Conservation (phyloP, 192 early-diverging fungal genomes). For the Entomortierella lignicola region DNA sequence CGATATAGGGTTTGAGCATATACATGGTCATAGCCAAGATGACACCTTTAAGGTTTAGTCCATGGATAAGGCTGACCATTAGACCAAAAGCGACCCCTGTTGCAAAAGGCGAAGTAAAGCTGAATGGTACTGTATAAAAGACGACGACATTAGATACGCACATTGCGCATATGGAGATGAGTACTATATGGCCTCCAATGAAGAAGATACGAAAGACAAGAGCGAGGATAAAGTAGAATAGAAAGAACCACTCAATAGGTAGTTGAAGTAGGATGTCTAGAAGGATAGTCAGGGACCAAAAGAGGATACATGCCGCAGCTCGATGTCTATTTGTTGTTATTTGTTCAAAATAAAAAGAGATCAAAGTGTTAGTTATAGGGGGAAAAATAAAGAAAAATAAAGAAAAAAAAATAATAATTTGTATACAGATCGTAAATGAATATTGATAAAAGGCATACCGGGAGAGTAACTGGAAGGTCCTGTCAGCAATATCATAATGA, state of each 20-base stretch:
- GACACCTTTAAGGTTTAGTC: slow-evolving; percentile 48
- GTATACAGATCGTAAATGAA: too few species aligned
- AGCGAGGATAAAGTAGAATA: slow-evolving; percentile 54
- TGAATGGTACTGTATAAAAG: slow-evolving; percentile 48
- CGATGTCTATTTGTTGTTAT: slow-evolving; percentile 37
- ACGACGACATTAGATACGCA: slow-evolving; percentile 46
- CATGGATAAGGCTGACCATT: slow-evolving; percentile 53
- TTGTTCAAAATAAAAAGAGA: not conserved
- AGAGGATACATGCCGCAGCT: slow-evolving; percentile 51
- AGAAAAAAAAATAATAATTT: too few species aligned
- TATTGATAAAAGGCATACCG: too few species aligned
- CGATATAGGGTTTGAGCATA: slow-evolving; percentile 52
- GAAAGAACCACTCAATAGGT: slow-evolving; percentile 54
- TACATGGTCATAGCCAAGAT: slow-evolving; percentile 55
- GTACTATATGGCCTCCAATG: slow-evolving; percentile 52
- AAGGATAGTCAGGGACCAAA: slow-evolving; percentile 53
- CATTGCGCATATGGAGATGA: slow-evolving; percentile 51
- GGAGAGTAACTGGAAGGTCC: slow-evolving; percentile 52
- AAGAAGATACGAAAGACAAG: slow-evolving; percentile 51
- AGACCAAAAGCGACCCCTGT: slow-evolving; percentile 53
- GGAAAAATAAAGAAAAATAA: too few species aligned
- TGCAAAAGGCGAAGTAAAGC: slow-evolving; percentile 53
- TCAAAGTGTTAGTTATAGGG: not conserved
- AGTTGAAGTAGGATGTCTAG: slow-evolving; percentile 49
- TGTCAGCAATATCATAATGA: slow-evolving; percentile 53